Conservation (phyloP, 2,329 filamentous ascomycete genomes). For the Ascochyta koolunga region DNA sequence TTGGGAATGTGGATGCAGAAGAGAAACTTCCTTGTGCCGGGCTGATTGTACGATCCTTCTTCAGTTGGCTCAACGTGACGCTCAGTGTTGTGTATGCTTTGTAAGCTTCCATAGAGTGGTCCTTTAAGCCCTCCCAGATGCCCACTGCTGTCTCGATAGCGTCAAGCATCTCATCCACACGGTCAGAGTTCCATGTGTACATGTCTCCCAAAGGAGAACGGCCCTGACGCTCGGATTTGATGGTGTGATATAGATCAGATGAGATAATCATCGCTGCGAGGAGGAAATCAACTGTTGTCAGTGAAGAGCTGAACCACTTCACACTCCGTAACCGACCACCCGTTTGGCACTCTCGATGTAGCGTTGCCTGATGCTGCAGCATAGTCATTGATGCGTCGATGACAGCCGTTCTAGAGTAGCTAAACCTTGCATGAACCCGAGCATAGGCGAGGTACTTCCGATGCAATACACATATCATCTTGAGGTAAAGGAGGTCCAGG, state of each 20-base stretch:
- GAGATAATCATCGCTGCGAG: conserved; percentile 84
- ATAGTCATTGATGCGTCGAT: conserved; percentile 87
- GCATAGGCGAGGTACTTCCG: conserved; percentile 83
- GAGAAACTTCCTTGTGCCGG: conserved; percentile 41
- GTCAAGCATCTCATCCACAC: conserved; percentile 74
- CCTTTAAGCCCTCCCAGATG: conserved; percentile 81
- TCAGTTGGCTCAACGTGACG: conserved; percentile 83
- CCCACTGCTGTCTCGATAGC: conserved; percentile 73
- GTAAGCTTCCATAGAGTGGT: conserved; percentile 85
- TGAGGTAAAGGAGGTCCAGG: conserved; percentile 84
- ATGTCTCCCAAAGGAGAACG: conserved; percentile 44
- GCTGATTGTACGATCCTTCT: conserved; percentile 51
- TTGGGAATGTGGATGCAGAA: conserved; percentile 36
- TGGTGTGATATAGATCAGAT: conserved; percentile 79
- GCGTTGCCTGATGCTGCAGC: conserved; percentile 74
- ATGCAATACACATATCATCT: conserved; percentile 87
- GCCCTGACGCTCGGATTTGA: conserved; percentile 49
- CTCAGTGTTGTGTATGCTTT: conserved; percentile 83
- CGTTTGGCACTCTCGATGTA: conserved; percentile 75
- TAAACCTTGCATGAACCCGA: conserved; percentile 75
- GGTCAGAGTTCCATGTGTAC: conserved; percentile 55
- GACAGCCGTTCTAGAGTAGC: conserved; percentile 80
- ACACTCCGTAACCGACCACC: conserved; percentile 74
- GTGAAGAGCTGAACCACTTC: conserved; percentile 78
- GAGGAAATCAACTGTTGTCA: conserved; percentile 84